These are phyloP conservation scores for Trichoderma brevicompactum DNA, from an alignment of 2,329 filamentous ascomycete genomes.

Conservation along the genomic window DNA sequence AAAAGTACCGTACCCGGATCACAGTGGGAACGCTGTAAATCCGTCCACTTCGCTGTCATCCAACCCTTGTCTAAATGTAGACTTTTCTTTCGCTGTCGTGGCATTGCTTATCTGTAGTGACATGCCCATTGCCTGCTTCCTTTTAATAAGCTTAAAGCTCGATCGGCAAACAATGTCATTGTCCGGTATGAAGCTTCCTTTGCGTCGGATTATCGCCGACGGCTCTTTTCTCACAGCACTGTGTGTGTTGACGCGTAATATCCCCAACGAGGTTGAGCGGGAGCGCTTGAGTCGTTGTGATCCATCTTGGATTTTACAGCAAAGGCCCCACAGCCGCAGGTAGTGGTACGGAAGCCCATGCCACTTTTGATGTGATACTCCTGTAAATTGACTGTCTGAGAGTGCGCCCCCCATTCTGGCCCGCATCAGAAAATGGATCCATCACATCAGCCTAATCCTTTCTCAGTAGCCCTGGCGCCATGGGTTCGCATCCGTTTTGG, in stretches of 20 bases:
- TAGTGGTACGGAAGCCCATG: slow-evolving; percentile 15
- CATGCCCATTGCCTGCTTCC: no score
- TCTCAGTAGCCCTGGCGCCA: background rate
- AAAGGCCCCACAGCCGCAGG: slow-evolving; percentile 17
- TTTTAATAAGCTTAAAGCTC: no score
- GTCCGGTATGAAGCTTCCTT: background rate
- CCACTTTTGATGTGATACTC: background rate
- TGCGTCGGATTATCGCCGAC: background rate
- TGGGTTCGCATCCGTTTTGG: slow-evolving; percentile 2
- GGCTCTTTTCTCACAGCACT: background rate
- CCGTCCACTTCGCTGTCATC: no score
- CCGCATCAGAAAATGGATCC: background rate
- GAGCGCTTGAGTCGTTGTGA: slow-evolving; percentile 17
- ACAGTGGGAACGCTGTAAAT: no score
- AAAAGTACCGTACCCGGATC: no score
- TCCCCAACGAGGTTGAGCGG: background rate
- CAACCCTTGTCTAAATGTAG: no score
- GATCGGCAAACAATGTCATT: no score
- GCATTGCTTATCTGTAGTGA: no score
- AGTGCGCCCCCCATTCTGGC: background rate
- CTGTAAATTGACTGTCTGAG: slow-evolving; percentile 10
- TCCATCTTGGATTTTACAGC: background rate
- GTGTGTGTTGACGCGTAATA: background rate
- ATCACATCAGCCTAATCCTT: slow-evolving; percentile 7
- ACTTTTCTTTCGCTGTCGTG: no score